These are phyloP conservation scores for Neofusicoccum kwambonambiense DNA, from an alignment of 2,329 filamentous ascomycete genomes.

Conservation along the genomic window DNA sequence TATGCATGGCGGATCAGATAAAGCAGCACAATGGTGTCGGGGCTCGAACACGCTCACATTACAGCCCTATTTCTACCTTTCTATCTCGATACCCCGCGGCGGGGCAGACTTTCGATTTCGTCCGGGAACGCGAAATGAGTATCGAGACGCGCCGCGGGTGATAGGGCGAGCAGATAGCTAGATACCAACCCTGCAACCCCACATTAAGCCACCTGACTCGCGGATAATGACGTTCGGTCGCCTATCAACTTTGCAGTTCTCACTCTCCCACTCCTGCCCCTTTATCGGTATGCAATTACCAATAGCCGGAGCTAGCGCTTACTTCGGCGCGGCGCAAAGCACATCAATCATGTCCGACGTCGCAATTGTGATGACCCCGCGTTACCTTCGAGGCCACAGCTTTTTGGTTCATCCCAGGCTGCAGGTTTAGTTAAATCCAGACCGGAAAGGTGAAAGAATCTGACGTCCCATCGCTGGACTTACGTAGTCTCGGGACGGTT, in stretches of 20 bases:
- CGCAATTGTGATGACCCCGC: background rate
- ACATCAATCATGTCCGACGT: background rate
- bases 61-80: background rate
- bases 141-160: background rate
- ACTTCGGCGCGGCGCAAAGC: background rate
- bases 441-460: background rate
- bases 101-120: background rate
- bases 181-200: conserved; percentile 5
- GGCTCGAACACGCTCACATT: background rate
- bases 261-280: conserved; percentile 1
- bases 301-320: conserved; percentile 10
- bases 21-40: background rate
- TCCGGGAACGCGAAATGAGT: no score
- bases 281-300: conserved; percentile 5
- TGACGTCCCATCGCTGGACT: no score
- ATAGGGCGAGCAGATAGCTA: conserved; percentile 3
- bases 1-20: conserved; percentile 21
- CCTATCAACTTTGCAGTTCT: background rate
- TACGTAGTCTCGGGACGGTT: background rate
- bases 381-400: background rate
- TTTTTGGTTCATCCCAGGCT: conserved; percentile 3
- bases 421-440: background rate
- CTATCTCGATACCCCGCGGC: background rate
- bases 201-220: background rate
- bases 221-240: background rate